These are phyloP conservation scores for Gossypioides kirkii DNA, from an alignment of 345 rosid species.

Conservation along the genomic window DNA sequence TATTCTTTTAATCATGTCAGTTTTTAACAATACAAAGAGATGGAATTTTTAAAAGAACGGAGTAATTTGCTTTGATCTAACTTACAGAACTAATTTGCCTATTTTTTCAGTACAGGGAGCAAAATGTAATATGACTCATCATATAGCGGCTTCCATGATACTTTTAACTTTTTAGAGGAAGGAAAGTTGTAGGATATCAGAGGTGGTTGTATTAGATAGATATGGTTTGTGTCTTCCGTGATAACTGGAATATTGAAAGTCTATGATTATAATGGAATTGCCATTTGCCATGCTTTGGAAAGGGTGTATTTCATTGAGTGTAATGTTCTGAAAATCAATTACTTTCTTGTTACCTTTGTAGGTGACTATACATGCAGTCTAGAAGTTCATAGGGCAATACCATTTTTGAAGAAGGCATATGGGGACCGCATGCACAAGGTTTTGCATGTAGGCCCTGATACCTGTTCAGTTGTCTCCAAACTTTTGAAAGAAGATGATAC, in stretches of 20 bases:
- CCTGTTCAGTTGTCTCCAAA: conserved; percentile 81
- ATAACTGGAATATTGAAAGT: background rate
- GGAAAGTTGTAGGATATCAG: too few relatives aligned
- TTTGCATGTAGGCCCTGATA: conserved; percentile 90
- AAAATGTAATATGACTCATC: too few relatives aligned
- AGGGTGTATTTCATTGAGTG: background rate
- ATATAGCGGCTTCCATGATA: too few relatives aligned
- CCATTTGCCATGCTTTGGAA: background rate
- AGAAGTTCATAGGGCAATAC: conserved; percentile 80
- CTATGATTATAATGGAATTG: background rate
- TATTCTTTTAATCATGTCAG: too few relatives aligned
- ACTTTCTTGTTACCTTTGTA: conserved; percentile 17
- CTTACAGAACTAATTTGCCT: too few relatives aligned
- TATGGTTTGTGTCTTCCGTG: background rate
- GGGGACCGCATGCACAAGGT: conserved; percentile 92
- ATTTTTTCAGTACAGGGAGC: too few relatives aligned
- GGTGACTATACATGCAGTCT: conserved; percentile 77
- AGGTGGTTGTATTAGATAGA: background rate
- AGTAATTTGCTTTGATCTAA: too few relatives aligned
- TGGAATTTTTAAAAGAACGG: too few relatives aligned
- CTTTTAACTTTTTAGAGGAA: too few relatives aligned
- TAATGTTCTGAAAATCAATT: background rate
- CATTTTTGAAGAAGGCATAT: conserved; percentile 72
- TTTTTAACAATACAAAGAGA: too few relatives aligned
- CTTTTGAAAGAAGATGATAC: conserved; percentile 83